Base-by-base conservation (phyloP, 2,329 filamentous ascomycete species). In the Chrysosphaeria jannelii region DNA sequence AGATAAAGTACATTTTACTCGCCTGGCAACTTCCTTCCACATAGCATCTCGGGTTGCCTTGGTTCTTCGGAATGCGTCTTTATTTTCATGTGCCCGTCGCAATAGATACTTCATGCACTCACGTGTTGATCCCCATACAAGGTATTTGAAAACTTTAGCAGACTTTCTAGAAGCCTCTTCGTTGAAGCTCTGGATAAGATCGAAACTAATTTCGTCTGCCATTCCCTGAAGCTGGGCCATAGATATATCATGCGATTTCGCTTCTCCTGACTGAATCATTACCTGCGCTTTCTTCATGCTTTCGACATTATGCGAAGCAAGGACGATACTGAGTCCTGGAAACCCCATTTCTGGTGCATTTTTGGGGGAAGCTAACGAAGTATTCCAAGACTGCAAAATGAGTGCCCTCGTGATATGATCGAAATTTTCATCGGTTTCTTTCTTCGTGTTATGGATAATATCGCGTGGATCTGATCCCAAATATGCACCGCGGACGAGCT, bases 141-240 rank as follows among this genome's bases (percentile, higher is more conserved):
- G 45, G 35, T 70, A 70, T 45, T 70, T 70, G 44, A 61, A 68
- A n/a, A n/a, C n/a, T n/a, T n/a, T n/a, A n/a, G n/a, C n/a, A n/a
- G n/a, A n/a, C n/a, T n/a, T n/a, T n/a, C n/a, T n/a, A n/a, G n/a
- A n/a, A n/a, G n/a, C 31, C 16, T 14, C 3, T 14, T 24, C 6
- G 12, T 14, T 14, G 7, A 24, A 27, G 8, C 34, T 32, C 18
- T 34, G 32, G 10, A 55, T 38, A 9, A 67, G 44, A 38, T 63
- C 58, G 38, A 60, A 66, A 39, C 68, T 76, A 24, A 93, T 64
- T 39, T 91, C 79, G 34, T 93, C 81, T 2, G 81, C 81, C 81
- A 93, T 93, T 19, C 81, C 79, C 48, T 81, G 71, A 1, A 91
- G 57, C 46, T 91, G 79, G 3, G 71, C 71, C 40, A 75, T 78